Evolutionary conservation across 352 stramenopile species (phyloP).

Genomic region (Globisporangium carolinianum): DNA sequence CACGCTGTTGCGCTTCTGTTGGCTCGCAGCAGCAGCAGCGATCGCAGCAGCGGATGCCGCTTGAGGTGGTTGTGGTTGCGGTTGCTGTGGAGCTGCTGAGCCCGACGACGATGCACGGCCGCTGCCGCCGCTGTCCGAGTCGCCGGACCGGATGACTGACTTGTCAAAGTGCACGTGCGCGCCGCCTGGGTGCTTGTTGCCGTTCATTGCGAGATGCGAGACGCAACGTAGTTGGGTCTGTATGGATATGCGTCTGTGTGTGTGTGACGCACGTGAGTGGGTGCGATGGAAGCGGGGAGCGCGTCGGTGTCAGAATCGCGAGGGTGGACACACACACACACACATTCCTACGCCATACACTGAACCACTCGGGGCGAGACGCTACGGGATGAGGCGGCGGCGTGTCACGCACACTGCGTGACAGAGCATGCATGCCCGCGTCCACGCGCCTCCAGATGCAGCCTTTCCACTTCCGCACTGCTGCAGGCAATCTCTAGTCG

Average conservation of each 20-base stretch:
- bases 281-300: neutral
- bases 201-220: slow-evolving; percentile 26
- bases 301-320: neutral
- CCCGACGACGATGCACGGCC: slow-evolving; percentile 21
- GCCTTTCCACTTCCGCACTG: too few relatives aligned
- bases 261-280: too few relatives aligned
- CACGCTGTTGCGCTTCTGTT: slow-evolving; percentile 29
- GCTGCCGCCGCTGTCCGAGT: slow-evolving; percentile 42
- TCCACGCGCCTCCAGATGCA: too few relatives aligned
- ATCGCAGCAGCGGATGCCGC: neutral
- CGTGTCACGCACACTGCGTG: too few relatives aligned
- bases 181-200: slow-evolving; percentile 28
- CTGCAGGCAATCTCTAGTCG: too few relatives aligned
- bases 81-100: slow-evolving; percentile 1
- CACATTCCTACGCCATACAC: neutral
- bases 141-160: slow-evolving; percentile 31
- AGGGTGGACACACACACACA: neutral
- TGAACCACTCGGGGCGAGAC: too few relatives aligned
- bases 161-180: slow-evolving; percentile 64
- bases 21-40: neutral
- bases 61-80: neutral
- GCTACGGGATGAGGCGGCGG: too few relatives aligned
- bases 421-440: too few relatives aligned
- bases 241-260: too few relatives aligned
- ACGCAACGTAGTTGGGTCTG: too few relatives aligned